A percentile compares a stretch with the other conserved stretches of the same genome.
These are phyloP conservation scores for Calocera viscosa DNA, from an alignment of 768 basidiomycete genomes.

Conservation along the genomic window DNA sequence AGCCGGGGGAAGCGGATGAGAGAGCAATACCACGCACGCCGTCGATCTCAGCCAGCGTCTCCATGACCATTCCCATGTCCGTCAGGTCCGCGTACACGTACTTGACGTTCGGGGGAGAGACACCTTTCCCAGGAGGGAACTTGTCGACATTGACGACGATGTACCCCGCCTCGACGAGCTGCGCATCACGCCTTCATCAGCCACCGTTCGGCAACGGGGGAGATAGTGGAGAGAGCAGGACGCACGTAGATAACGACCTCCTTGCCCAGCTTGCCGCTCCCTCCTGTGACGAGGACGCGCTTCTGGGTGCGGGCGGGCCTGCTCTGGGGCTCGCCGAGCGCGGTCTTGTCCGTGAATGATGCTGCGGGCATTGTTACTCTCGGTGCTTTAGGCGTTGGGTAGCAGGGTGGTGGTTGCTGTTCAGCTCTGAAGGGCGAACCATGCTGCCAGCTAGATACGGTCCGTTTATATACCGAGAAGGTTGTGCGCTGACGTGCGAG, in stretches of 20 bases:
- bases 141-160: constrained; percentile 12
- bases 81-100: constrained; percentile 11
- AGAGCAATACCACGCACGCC: not conserved
- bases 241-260: constrained; percentile 8
- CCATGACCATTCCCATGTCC: constrained; percentile 13
- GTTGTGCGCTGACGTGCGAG: too few species aligned
- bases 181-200: not conserved
- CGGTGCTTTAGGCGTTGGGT: not conserved
- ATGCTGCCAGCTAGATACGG: not conserved
- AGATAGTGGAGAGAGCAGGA: not conserved
- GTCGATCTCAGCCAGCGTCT: constrained; percentile 10
- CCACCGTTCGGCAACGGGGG: not conserved
- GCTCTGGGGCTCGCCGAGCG: not conserved
- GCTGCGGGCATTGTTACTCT: not conserved
- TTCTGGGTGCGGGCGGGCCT: not conserved
- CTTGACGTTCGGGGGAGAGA: not conserved
- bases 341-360: not conserved
- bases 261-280: constrained; percentile 6
- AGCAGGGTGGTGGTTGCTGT: not conserved
- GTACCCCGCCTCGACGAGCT: constrained; percentile 7
- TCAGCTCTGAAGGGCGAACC: not conserved
- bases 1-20: not conserved
- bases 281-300: not conserved
- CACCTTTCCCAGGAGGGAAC: constrained; percentile 2
- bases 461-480: not conserved